phyloP scores from a whole-genome alignment of 805 yeast species.

The Yarrowia sp. region DNA sequence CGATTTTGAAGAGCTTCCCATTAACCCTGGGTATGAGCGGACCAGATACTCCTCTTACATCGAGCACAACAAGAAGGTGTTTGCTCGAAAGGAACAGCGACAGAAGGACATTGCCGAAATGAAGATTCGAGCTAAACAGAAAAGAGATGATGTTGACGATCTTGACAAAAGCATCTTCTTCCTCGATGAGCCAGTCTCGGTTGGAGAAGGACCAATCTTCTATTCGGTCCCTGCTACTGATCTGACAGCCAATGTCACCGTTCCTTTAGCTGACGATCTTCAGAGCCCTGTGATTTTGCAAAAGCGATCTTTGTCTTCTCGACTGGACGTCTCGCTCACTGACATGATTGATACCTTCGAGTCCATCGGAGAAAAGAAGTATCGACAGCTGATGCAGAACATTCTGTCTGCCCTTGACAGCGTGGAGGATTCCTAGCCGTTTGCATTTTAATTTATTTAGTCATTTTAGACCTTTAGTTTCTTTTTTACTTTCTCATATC shows the following conservation, averaged over 20 bases:
- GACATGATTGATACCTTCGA: constrained; percentile 14
- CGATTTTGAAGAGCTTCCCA: background rate
- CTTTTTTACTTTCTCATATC: too few relatives aligned
- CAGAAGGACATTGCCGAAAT: background rate
- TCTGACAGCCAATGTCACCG: background rate
- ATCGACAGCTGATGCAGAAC: constrained; percentile 3
- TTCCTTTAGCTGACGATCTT: background rate
- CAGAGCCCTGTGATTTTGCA: background rate
- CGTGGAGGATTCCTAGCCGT: background rate
- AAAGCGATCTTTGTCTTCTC: background rate
- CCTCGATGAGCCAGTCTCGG: background rate
- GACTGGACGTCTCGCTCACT: background rate
- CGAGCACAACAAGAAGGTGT: constrained; percentile 13
- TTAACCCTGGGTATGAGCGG: background rate
- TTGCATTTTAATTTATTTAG: background rate
- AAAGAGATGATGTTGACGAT: background rate
- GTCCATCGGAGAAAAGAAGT: constrained; percentile 6
- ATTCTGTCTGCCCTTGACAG: background rate
- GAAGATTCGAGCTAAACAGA: background rate
- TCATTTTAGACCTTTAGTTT: too few relatives aligned
- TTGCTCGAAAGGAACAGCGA: constrained; percentile 13
- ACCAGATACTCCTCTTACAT: background rate
- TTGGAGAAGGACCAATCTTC: constrained; percentile 1
- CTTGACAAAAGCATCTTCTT: background rate
- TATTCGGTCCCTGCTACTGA: constrained; percentile 2